Conservation (phyloP, 495 filamentous ascomycete species). For the Pyronema domesticum region DNA sequence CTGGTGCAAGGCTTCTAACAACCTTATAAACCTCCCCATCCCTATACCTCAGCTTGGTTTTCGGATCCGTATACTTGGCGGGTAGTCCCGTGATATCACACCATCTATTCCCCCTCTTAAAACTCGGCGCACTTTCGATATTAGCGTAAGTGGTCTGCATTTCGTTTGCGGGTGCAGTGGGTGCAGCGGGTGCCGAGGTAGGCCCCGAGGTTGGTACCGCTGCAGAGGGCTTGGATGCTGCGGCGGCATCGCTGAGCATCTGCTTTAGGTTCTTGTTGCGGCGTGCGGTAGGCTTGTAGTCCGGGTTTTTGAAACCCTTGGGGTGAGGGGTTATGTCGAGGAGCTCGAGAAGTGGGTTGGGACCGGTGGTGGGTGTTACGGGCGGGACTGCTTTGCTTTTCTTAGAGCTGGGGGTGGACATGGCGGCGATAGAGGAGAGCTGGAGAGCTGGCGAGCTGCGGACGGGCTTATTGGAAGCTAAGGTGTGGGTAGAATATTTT, state of each 20-base stretch:
- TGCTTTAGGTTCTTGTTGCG: slow-evolving; percentile 98
- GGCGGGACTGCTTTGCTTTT: slow-evolving; percentile 25
- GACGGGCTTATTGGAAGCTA: not conserved
- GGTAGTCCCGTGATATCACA: slow-evolving; percentile 88
- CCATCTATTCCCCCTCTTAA: slow-evolving; percentile 47
- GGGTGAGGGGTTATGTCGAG: slow-evolving; percentile 70
- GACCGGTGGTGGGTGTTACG: slow-evolving; percentile 1
- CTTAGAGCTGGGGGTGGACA: slow-evolving; percentile 24
- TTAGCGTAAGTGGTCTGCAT: slow-evolving; percentile 74
- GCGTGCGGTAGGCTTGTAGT: slow-evolving; percentile 80
- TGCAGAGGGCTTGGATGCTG: slow-evolving; percentile 42
- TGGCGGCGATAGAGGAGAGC: slow-evolving; percentile 3
- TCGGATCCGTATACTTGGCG: slow-evolving; percentile 80
- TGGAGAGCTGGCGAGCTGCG: not conserved
- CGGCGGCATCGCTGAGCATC: slow-evolving; percentile 73
- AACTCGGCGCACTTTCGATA: slow-evolving; percentile 74
- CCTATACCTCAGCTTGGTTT: slow-evolving; percentile 77
- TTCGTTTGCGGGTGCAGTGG: slow-evolving; percentile 53
- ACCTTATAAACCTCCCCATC: slow-evolving; percentile 75
- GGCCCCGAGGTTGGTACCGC: slow-evolving; percentile 70
- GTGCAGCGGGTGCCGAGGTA: slow-evolving; percentile 64
- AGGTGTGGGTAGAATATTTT: not conserved
- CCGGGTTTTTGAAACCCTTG: slow-evolving; percentile 70
- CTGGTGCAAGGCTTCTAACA: slow-evolving; percentile 56
- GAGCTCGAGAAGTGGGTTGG: slow-evolving; percentile 45